These are phyloP conservation scores for Eurotiales sp. DNA, from an alignment of 2,329 filamentous ascomycete genomes.

Conservation along the genomic window DNA sequence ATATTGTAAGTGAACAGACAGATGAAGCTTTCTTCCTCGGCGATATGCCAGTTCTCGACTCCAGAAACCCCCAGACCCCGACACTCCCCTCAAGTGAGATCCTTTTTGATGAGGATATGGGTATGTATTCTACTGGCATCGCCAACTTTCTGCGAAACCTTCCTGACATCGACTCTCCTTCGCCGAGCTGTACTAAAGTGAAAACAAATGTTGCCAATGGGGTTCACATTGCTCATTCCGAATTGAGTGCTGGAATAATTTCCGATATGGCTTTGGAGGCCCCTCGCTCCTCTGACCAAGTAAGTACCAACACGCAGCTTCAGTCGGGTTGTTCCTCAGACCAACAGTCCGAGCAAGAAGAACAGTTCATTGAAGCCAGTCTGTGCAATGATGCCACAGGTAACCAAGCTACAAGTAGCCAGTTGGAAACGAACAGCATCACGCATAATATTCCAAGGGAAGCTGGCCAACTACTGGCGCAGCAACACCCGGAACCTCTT, in stretches of 20 bases:
- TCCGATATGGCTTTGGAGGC: no score
- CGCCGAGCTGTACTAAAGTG: background rate
- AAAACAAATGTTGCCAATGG: background rate
- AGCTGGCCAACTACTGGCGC: background rate
- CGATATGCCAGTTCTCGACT: background rate
- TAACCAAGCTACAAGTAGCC: background rate
- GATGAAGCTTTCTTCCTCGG: background rate
- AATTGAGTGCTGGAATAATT: background rate
- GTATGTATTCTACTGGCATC: background rate
- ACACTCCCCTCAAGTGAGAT: background rate
- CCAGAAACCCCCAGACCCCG: background rate
- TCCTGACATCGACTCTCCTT: background rate
- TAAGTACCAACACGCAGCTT: background rate
- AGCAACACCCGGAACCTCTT: background rate
- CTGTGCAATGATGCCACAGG: background rate
- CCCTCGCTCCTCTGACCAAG: background rate
- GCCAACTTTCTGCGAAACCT: background rate
- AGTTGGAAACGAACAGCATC: background rate
- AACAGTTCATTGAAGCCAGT: background rate
- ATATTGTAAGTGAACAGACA: background rate
- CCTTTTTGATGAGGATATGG: background rate
- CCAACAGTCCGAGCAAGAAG: background rate
- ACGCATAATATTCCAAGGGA: background rate
- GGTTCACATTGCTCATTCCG: background rate
- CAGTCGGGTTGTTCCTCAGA: background rate